Percentiles rank a stretch among this genome's conserved stretches.
These are phyloP conservation scores for Penicillium sp. DNA, from an alignment of 2,329 filamentous ascomycete genomes.

Conservation along the genomic window DNA sequence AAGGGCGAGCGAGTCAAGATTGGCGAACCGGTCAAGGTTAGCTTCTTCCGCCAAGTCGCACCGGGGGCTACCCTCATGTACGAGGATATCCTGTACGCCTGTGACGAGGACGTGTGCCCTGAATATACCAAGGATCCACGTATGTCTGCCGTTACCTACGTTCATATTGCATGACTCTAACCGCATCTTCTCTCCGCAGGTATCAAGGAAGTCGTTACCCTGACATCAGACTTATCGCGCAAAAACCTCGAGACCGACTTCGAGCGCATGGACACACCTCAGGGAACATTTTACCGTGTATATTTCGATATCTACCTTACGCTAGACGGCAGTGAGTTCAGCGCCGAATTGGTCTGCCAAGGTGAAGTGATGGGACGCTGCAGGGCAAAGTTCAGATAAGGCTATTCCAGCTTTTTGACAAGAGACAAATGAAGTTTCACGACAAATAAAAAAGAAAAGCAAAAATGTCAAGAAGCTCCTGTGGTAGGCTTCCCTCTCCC, in stretches of 20 bases:
- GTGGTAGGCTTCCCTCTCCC: background rate
- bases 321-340: slow-evolving; percentile 96
- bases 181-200: slow-evolving; percentile 57
- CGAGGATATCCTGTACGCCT: slow-evolving; percentile 96
- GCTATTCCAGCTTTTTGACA: background rate
- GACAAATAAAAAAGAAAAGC: slow-evolving; percentile 1
- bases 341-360: slow-evolving; percentile 97
- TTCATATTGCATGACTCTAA: background rate
- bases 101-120: slow-evolving; percentile 96
- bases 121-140: slow-evolving; percentile 99
- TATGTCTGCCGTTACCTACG: slow-evolving; percentile 60
- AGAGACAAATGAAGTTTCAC: slow-evolving; percentile 6
- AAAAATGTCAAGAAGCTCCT: background rate
- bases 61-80: slow-evolving; percentile 99
- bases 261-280: slow-evolving; percentile 97
- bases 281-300: slow-evolving; percentile 89
- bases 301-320: slow-evolving; percentile 80
- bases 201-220: slow-evolving; percentile 98
- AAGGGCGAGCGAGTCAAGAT: slow-evolving; percentile 99
- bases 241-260: slow-evolving; percentile 99
- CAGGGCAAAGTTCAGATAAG: slow-evolving; percentile 79
- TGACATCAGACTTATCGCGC: slow-evolving; percentile 93
- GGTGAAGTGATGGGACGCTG: slow-evolving; percentile 98
- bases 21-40: slow-evolving; percentile 97
- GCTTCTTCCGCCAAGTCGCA: slow-evolving; percentile 96